A percentile compares a stretch with the other conserved stretches of the same genome.
Conservation (phyloP, 2,329 filamentous ascomycete genomes). For the Parasarocladium wereldwijsianum region DNA sequence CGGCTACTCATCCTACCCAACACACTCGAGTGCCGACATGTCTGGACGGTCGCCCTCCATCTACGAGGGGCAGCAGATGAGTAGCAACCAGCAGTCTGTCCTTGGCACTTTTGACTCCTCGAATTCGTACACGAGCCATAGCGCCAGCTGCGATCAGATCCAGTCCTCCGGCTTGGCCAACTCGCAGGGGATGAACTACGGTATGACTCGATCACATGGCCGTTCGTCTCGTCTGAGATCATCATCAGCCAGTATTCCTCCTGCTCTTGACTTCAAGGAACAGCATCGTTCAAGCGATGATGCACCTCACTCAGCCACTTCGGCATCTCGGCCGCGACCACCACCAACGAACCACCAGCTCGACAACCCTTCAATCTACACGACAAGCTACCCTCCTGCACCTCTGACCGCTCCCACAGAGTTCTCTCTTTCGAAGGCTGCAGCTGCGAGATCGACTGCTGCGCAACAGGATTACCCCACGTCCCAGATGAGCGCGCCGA, state of each 20-base stretch:
- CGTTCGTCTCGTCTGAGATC: constrained; percentile 30
- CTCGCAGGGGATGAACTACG: neutral
- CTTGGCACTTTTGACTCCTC: constrained; percentile 32
- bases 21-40: constrained; percentile 29
- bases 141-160: neutral
- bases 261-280: constrained; percentile 28
- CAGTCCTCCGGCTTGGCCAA: neutral
- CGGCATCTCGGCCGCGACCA: constrained; percentile 11
- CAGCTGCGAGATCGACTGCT: constrained; percentile 15
- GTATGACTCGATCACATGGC: constrained; percentile 16
- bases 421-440: constrained; percentile 19
- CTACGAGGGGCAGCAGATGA: constrained; percentile 34
- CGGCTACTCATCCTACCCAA: constrained; percentile 39
- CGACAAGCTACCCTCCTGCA: constrained; percentile 35
- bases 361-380: constrained; percentile 26
- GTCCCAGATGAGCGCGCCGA: constrained; percentile 39
- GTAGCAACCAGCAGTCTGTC: constrained; percentile 11
- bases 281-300: constrained; percentile 24
- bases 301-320: constrained; percentile 9
- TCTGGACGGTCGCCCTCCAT: constrained; percentile 31
- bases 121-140: constrained; percentile 10
- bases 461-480: constrained; percentile 37
- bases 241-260: constrained; percentile 30
- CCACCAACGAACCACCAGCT: constrained; percentile 16
- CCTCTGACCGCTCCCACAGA: constrained; percentile 39